Evolutionary conservation across 2,329 filamentous ascomycete genomes (phyloP).

Genomic region (Aspergillus calidoustus): DNA sequence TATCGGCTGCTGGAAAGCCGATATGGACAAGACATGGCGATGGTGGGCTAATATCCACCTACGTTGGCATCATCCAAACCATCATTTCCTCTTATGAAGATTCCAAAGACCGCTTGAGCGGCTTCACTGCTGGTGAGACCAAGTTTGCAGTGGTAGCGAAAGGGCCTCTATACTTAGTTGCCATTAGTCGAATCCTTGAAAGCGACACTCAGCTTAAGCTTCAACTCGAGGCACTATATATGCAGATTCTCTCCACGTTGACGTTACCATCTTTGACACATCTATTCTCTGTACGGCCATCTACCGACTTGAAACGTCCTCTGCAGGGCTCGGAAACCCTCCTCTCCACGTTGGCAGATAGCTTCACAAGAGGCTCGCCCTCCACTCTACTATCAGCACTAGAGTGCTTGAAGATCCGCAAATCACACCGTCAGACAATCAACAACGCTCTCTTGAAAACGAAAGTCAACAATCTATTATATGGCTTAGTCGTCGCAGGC

Average conservation of each 20-base stretch:
- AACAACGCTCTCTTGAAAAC: constrained; percentile 85
- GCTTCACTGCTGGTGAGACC: constrained; percentile 84
- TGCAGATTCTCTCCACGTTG: constrained; percentile 95
- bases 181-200: constrained; percentile 89
- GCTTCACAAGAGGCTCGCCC: constrained; percentile 89
- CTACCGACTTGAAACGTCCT: constrained; percentile 88
- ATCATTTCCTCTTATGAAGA: constrained; percentile 96
- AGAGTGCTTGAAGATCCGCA: constrained; percentile 90
- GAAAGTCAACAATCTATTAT: constrained; percentile 78
- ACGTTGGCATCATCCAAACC: constrained; percentile 93
- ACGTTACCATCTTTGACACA: constrained; percentile 84
- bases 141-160: constrained; percentile 85
- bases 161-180: constrained; percentile 88
- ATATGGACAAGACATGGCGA: constrained; percentile 97
- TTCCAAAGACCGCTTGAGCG: constrained; percentile 73
- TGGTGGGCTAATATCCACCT: constrained; percentile 84
- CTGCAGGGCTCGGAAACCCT: constrained; percentile 89
- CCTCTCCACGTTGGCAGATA: constrained; percentile 89
- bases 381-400: constrained; percentile 86
- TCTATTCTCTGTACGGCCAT: constrained; percentile 87
- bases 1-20: constrained; percentile 94
- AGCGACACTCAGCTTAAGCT: constrained; percentile 84
- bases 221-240: constrained; percentile 93
- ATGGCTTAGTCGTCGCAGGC: constrained; percentile 90
- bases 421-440: constrained; percentile 81